Evolutionary conservation across 2,329 filamentous ascomycete genomes (phyloP).

Genomic region (Fusarium temperatum): DNA sequence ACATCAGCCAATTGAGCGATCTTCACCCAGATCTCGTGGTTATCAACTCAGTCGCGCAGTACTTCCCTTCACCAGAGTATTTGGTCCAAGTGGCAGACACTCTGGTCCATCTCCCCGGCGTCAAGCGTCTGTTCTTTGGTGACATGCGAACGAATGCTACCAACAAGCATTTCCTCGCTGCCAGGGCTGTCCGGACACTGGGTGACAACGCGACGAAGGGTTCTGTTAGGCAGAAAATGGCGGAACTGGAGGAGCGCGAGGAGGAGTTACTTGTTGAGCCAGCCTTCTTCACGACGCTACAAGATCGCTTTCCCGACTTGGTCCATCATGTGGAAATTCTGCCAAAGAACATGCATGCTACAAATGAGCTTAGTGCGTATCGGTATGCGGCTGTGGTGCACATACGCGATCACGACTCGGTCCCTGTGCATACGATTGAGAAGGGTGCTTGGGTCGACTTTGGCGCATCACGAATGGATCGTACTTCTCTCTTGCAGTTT

Average conservation of each 20-base stretch:
- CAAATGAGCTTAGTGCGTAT: background rate
- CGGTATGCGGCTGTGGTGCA: background rate
- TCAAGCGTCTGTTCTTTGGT: slow-evolving; percentile 32
- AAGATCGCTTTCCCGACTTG: background rate
- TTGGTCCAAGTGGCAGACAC: slow-evolving; percentile 23
- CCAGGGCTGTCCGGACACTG: background rate
- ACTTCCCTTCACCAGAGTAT: slow-evolving; percentile 43
- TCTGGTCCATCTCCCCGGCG: background rate
- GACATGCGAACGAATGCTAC: slow-evolving; percentile 35
- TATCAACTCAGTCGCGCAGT: slow-evolving; percentile 43
- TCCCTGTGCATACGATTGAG: background rate
- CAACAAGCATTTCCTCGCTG: slow-evolving; percentile 25
- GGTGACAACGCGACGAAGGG: slow-evolving; percentile 3
- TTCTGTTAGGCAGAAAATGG: slow-evolving; percentile 5
- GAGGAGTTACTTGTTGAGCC: slow-evolving; percentile 40
- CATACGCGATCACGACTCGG: accelerated
- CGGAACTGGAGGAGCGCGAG: slow-evolving; percentile 20
- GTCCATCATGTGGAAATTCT: background rate
- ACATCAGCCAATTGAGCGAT: slow-evolving; percentile 1
- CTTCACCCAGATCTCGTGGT: slow-evolving; percentile 29
- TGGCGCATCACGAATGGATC: background rate
- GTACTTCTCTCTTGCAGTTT: no score
- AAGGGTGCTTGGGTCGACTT: background rate
- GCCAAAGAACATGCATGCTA: background rate
- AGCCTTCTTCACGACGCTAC: slow-evolving; percentile 35